Evolutionary conservation across 768 basidiomycete genomes (phyloP).

Genomic region (Tulasnella calospora): DNA sequence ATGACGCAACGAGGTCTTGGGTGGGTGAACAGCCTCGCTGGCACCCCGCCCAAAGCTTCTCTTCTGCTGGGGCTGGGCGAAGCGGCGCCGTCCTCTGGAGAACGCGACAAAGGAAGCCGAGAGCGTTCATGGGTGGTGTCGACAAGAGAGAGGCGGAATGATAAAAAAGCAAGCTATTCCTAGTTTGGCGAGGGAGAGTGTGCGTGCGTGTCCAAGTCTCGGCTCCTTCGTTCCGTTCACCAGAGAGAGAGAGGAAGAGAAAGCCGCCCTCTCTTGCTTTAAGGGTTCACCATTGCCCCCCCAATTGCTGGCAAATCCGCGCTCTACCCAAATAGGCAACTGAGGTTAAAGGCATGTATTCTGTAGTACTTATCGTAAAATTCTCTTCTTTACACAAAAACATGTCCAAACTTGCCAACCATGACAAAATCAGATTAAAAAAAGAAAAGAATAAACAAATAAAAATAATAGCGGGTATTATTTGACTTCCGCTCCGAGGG

Average conservation of each 20-base stretch:
- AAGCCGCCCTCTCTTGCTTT: background rate
- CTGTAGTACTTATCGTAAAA: background rate
- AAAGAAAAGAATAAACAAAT: background rate
- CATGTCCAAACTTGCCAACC: background rate
- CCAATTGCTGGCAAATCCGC: background rate
- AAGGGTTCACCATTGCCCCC: background rate
- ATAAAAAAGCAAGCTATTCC: background rate
- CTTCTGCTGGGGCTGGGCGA: background rate
- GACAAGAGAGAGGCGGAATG: background rate
- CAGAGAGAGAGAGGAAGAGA: background rate
- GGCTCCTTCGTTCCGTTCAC: background rate
- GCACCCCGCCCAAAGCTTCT: background rate
- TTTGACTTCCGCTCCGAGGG: conserved; percentile 7
- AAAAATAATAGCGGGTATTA: conserved; percentile 4
- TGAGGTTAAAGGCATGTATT: background rate
- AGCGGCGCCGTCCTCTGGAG: background rate
- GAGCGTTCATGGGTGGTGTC: background rate
- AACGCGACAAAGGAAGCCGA: no score
- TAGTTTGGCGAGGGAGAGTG: background rate
- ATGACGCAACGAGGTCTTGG: background rate
- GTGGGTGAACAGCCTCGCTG: background rate
- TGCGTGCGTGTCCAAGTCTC: background rate
- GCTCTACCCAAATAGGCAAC: background rate
- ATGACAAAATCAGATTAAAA: background rate
- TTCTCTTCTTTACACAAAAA: background rate